Evolutionary conservation across 75 land plant species (phyloP), one percentile per base, ranked within the genome.

Genomic region (Larix kaempferi): DNA sequence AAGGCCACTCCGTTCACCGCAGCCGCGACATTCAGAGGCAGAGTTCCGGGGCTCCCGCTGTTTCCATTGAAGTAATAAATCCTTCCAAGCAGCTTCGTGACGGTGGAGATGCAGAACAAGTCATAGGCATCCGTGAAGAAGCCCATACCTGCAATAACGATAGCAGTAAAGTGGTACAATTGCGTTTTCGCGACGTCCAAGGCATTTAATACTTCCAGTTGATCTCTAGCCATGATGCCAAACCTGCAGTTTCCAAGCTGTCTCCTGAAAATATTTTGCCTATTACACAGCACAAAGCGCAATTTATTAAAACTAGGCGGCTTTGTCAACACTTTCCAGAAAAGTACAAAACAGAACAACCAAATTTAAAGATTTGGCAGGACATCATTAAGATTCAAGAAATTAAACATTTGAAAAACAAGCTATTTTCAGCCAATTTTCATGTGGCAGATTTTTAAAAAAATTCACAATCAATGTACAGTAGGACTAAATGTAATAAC

Each of bases 41-140:
- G 85, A 13, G 76, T 54, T 0, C 90, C 90, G 10, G 90, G 90
- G 23, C 73, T 79, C 35, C 56, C 0, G 55, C 27, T 67, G 64
- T 54, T 57, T 0, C 52, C 29, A 14, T 63, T 74, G 72, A 54
- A 74, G 81, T 91, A 91, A 75, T 91, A 91, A 62, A 91, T 76
- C 13, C 93, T 83, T 23, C 93, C 93, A 33, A 91, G 84, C 29
- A 91, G 84, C 57, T 84, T 84, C 52, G 92, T 87, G 41, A 90
- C 89, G 29, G 86, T 79, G 66, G 93, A 83, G 26, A 91, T 87
- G 80, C 86, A 84, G 76, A 91, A 91, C 57, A 91, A 82, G 58
- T 91, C 93, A 66, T 91, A 91, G 0, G 93, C 92, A 56, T 91
- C 93, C 44, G 93, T 91, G 85, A 91, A 91, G 84, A 91, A 91